Conservation (phyloP, 140 eudicot species). For the Ambrosia hybrid region DNA sequence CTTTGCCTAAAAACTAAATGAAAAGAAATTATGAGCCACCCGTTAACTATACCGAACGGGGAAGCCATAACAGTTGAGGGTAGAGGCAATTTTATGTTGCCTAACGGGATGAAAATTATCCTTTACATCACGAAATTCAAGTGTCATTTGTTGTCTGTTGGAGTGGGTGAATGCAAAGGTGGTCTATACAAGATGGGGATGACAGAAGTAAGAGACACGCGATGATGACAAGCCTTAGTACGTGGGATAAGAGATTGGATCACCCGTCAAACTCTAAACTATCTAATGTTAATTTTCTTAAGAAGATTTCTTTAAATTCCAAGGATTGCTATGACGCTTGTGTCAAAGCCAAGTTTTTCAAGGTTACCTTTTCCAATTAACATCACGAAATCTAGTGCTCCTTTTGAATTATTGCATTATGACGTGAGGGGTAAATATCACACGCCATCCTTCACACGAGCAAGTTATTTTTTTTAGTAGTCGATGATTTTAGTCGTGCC, state of each 20-base stretch:
- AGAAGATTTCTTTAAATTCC: background rate
- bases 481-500: background rate
- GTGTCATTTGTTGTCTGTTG: too few relatives aligned
- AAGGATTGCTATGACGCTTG: background rate
- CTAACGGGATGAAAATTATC: background rate
- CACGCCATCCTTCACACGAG: background rate
- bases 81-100: background rate
- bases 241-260: too few relatives aligned
- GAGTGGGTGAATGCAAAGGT: background rate
- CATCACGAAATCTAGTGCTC: too few relatives aligned
- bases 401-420: background rate
- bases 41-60: too few relatives aligned
- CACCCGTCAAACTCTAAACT: too few relatives aligned
- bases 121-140: background rate
- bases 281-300: too few relatives aligned
- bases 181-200: background rate
- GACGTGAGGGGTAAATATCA: background rate
- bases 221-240: background rate
- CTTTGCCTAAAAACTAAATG: background rate
- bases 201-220: background rate
- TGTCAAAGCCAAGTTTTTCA: too few relatives aligned
- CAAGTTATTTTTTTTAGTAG: background rate
- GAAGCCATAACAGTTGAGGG: too few relatives aligned
- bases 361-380: too few relatives aligned
- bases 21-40: too few relatives aligned